A percentile compares a stretch with the other conserved stretches of the same genome.
These are phyloP conservation scores for Auriscalpium microsporum DNA, from an alignment of 768 basidiomycete genomes.

Conservation along the genomic window DNA sequence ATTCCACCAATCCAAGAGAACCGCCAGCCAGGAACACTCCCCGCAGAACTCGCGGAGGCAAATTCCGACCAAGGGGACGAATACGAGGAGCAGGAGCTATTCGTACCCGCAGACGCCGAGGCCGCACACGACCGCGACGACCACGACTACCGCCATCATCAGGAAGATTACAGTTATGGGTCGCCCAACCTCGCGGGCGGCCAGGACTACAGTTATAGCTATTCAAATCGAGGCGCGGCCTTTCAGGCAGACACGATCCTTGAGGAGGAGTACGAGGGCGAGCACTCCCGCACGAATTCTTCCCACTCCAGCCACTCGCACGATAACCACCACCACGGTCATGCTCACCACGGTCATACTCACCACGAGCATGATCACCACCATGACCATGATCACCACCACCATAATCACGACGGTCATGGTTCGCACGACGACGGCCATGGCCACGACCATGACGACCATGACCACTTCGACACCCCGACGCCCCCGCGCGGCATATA, in stretches of 20 bases:
- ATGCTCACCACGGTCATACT: background rate
- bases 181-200: slow-evolving; percentile 2
- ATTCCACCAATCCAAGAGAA: slow-evolving; percentile 74
- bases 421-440: background rate
- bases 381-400: background rate
- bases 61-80: slow-evolving; percentile 25
- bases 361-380: slow-evolving; percentile 3
- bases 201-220: slow-evolving; percentile 13
- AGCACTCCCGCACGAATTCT: slow-evolving; percentile 5
- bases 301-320: slow-evolving; percentile 9
- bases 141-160: slow-evolving; percentile 19
- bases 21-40: slow-evolving; percentile 46
- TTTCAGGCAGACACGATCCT: slow-evolving; percentile 9
- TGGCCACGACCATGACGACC: no score
- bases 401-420: background rate
- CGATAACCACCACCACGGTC: slow-evolving; percentile 10
- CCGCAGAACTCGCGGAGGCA: slow-evolving; percentile 43
- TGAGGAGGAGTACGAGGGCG: slow-evolving; percentile 11
- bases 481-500: slow-evolving; percentile 1
- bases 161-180: slow-evolving; percentile 18
- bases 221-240: slow-evolving; percentile 10
- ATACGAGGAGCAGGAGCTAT: slow-evolving; percentile 56
- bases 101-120: slow-evolving; percentile 68
- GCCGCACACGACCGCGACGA: slow-evolving; percentile 19
- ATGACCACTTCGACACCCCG: no score